Evolutionary conservation across 2,329 filamentous ascomycete species (phyloP).

Genomic region (Didymella pinodella): DNA sequence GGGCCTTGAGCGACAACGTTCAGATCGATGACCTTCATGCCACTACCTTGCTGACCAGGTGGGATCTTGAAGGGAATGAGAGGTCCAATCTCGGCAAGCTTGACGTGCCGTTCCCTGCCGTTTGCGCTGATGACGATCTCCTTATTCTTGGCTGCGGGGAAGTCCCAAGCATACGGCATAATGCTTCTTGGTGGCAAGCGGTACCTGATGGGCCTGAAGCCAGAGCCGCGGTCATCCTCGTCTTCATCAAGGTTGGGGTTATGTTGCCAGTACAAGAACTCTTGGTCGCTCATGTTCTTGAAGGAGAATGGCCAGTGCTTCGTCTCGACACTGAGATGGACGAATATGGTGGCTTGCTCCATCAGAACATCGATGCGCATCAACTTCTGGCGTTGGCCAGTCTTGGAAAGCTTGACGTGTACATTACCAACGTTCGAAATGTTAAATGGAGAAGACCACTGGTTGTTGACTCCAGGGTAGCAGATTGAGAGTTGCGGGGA

Average conservation of each 20-base stretch:
- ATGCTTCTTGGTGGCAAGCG: conserved; percentile 92
- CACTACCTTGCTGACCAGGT: conserved; percentile 65
- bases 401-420: conserved; percentile 91
- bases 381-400: conserved; percentile 86
- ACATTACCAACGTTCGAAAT: conserved; percentile 93
- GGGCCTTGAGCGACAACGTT: conserved; percentile 96
- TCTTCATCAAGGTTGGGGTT: conserved; percentile 94
- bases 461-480: conserved; percentile 92
- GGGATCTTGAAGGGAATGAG: conserved; percentile 92
- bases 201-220: conserved; percentile 93
- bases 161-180: conserved; percentile 99
- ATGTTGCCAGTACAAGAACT: conserved; percentile 96
- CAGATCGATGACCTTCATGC: conserved; percentile 91
- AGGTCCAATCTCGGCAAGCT: conserved; percentile 95
- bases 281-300: conserved; percentile 95
- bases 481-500: conserved; percentile 92
- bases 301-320: conserved; percentile 99
- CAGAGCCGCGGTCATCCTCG: conserved; percentile 79
- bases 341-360: conserved; percentile 91
- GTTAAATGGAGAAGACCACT: conserved; percentile 97
- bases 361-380: conserved; percentile 88
- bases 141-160: conserved; percentile 95
- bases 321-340: conserved; percentile 87
- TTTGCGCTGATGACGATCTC: conserved; percentile 84
- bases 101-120: conserved; percentile 87